Conservation (phyloP, 148 eudicot genomes). For the Persicaria tinctoria region DNA sequence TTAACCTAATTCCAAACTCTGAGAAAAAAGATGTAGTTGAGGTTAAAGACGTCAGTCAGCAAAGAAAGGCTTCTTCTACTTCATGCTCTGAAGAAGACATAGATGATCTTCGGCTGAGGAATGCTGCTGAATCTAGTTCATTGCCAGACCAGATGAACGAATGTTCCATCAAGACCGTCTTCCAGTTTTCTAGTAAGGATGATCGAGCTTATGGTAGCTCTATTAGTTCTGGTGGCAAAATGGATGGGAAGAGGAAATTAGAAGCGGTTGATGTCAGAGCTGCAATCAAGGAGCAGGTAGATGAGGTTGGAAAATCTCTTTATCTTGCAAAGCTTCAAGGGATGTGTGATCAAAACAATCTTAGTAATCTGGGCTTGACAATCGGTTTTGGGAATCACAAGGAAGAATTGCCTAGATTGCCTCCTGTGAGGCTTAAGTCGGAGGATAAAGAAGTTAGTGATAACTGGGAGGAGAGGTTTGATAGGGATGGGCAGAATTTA, state of each 20-base stretch:
- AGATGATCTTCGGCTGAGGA: slow-evolving; percentile 46
- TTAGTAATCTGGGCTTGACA: slow-evolving; percentile 41
- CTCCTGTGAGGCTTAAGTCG: slow-evolving; percentile 89
- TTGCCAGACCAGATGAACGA: slow-evolving; percentile 58
- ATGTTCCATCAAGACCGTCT: slow-evolving; percentile 64
- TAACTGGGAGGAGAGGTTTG: slow-evolving; percentile 75
- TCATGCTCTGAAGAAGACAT: slow-evolving; percentile 26
- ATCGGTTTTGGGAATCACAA: slow-evolving; percentile 47
- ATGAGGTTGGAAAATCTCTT: slow-evolving; percentile 83
- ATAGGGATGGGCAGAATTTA: slow-evolving; percentile 55
- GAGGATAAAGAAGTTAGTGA: slow-evolving; percentile 52
- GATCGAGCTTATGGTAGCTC: slow-evolving; percentile 37
- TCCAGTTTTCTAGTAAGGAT: slow-evolving; percentile 53
- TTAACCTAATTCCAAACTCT: slow-evolving; percentile 23
- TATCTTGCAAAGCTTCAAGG: slow-evolving; percentile 62
- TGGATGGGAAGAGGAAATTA: slow-evolving; percentile 44
- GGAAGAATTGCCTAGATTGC: slow-evolving; percentile 85
- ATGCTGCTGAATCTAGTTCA: slow-evolving; percentile 31
- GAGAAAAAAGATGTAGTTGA: slow-evolving; percentile 30
- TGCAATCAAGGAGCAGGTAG: slow-evolving; percentile 77
- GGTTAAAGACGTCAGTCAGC: slow-evolving; percentile 36
- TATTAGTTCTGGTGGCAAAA: slow-evolving; percentile 28
- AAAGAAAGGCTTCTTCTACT: slow-evolving; percentile 18
- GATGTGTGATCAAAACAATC: slow-evolving; percentile 42
- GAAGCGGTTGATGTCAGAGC: slow-evolving; percentile 45